phyloP scores from a whole-genome alignment of 1,284 basidiomycete species.

The Cryptococcus hybrid region DNA sequence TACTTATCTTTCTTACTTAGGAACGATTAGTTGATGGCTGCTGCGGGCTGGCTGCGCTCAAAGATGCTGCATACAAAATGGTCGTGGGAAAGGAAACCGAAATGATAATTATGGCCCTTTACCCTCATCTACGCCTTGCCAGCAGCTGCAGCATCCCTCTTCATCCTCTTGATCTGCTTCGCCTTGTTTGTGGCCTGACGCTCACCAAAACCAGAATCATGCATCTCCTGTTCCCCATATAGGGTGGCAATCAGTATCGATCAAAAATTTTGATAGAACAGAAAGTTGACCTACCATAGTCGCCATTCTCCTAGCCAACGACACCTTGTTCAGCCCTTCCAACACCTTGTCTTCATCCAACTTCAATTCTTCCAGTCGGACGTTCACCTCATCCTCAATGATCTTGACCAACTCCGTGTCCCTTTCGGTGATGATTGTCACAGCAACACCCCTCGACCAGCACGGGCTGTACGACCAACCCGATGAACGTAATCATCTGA shows the following conservation, averaged over 20 bases:
- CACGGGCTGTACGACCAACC: slow-evolving; percentile 82
- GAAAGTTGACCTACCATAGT: slow-evolving; percentile 71
- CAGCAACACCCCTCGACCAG: slow-evolving; percentile 85
- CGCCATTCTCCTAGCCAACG: slow-evolving; percentile 87
- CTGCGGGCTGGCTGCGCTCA: too few relatives aligned
- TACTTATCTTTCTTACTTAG: too few relatives aligned
- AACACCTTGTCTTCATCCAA: slow-evolving; percentile 80
- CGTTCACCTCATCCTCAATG: slow-evolving; percentile 81
- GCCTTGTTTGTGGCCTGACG: slow-evolving; percentile 60
- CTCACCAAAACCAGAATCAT: slow-evolving; percentile 87
- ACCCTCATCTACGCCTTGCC: background rate
- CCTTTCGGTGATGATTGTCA: slow-evolving; percentile 92
- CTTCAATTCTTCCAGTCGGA: slow-evolving; percentile 68
- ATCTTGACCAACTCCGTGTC: slow-evolving; percentile 81
- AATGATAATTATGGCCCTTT: too few relatives aligned
- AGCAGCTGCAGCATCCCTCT: slow-evolving; percentile 31
- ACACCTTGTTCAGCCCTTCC: slow-evolving; percentile 81
- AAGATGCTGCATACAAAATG: too few relatives aligned
- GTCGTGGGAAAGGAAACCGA: too few relatives aligned
- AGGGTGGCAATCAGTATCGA: background rate
- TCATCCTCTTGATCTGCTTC: slow-evolving; percentile 47
- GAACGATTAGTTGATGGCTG: too few relatives aligned
- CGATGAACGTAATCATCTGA: slow-evolving; percentile 61
- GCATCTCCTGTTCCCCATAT: slow-evolving; percentile 65
- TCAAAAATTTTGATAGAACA: background rate